phyloP scores from a whole-genome alignment of 1,139 yeast species.

The Ogataea hybrid region DNA sequence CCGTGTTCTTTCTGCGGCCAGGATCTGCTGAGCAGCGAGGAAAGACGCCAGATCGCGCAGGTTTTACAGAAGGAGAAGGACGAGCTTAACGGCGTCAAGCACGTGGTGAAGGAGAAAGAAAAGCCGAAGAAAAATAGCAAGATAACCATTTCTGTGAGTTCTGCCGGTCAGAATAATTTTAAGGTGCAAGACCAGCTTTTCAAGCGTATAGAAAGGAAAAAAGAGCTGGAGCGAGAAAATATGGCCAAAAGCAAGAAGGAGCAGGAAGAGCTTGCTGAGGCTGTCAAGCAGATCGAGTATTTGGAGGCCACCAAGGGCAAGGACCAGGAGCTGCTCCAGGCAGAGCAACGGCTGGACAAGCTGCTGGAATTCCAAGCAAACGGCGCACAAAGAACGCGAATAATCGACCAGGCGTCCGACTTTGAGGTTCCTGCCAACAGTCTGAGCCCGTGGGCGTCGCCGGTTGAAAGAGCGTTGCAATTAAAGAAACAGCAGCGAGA shows the following conservation, averaged over 20 bases:
- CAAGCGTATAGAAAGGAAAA: conserved; percentile 43
- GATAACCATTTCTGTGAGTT: conserved; percentile 51
- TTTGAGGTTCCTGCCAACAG: conserved; percentile 56
- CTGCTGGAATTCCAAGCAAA: conserved; percentile 79
- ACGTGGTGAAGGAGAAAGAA: conserved; percentile 9
- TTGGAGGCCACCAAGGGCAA: conserved; percentile 35
- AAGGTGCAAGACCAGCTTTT: conserved; percentile 65
- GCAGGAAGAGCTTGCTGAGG: conserved; percentile 40
- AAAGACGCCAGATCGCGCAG: conserved; percentile 55
- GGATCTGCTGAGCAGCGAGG: conserved; percentile 59
- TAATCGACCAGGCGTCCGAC: conserved; percentile 93
- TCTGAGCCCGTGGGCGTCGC: conserved; percentile 77
- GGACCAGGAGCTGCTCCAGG: conserved; percentile 58
- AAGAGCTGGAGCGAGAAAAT: conserved; percentile 35
- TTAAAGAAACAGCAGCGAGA: conserved; percentile 81
- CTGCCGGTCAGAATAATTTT: conserved; percentile 64
- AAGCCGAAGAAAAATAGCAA: conserved; percentile 38
- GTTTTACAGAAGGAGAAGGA: conserved; percentile 51
- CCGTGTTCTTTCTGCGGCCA: conserved; percentile 85
- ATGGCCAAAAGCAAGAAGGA: conserved; percentile 37
- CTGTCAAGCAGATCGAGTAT: conserved; percentile 39
- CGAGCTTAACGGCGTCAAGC: conserved; percentile 32
- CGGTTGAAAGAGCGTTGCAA: conserved; percentile 80
- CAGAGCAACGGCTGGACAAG: conserved; percentile 70
- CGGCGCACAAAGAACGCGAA: conserved; percentile 85